Conservation (phyloP, 164 flowering plant species). For the Platanus orientalis region DNA sequence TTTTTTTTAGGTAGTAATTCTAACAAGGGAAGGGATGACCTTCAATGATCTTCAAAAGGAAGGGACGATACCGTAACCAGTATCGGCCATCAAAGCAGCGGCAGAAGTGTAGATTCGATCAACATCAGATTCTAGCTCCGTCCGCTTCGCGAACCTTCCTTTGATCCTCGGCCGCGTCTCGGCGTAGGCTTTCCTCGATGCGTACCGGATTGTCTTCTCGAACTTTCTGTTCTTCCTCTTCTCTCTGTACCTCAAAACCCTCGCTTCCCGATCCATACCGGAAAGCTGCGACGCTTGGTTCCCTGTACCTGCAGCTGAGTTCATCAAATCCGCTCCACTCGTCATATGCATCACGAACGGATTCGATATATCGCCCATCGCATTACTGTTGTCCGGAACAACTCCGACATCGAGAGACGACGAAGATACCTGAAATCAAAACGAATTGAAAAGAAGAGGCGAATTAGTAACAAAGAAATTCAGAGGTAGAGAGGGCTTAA, state of each 20-base stretch:
- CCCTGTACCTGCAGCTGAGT: neutral
- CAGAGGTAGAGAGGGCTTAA: neutral
- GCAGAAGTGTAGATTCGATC: conserved; percentile 57
- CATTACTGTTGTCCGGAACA: conserved; percentile 55
- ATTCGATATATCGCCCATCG: conserved; percentile 48
- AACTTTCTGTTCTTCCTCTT: conserved; percentile 82
- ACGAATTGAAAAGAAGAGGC: neutral
- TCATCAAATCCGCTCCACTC: conserved; percentile 14
- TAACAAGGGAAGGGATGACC: too few relatives aligned
- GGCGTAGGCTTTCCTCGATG: conserved; percentile 92
- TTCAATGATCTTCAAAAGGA: too few relatives aligned
- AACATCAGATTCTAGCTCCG: conserved; percentile 55
- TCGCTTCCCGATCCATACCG: conserved; percentile 68
- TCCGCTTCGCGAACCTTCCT: conserved; percentile 83
- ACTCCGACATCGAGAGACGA: conserved; percentile 76
- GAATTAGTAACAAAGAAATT: neutral
- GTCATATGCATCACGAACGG: conserved; percentile 24
- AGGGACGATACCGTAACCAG: conserved; percentile 70
- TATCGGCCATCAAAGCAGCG: conserved; percentile 41
- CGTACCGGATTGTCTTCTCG: conserved; percentile 91
- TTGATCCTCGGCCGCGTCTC: conserved; percentile 89
- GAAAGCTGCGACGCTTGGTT: conserved; percentile 34
- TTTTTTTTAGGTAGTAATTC: too few relatives aligned
- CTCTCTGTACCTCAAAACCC: conserved; percentile 92
- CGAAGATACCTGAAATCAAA: conserved; percentile 55